Evolutionary conservation across 805 yeast genomes (phyloP).

Genomic region (Candida michaelii): DNA sequence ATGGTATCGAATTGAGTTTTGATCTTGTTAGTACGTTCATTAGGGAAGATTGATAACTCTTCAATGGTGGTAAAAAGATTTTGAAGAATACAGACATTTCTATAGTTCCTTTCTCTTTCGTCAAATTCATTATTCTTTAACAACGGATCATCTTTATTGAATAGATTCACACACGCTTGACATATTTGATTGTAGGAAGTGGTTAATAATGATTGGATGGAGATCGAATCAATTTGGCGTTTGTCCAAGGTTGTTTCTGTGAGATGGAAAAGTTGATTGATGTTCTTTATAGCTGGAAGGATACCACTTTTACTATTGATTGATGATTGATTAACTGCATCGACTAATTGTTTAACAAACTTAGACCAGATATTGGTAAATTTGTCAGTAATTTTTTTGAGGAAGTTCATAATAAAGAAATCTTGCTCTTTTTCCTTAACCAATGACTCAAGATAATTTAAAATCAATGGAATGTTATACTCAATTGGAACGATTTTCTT

Average conservation of each 20-base stretch:
- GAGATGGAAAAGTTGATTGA: slow-evolving; percentile 30
- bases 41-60: slow-evolving; percentile 25
- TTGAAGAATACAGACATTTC: slow-evolving; percentile 42
- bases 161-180: slow-evolving; percentile 34
- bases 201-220: slow-evolving; percentile 24
- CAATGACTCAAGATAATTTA: slow-evolving; percentile 29
- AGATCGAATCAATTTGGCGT: slow-evolving; percentile 18
- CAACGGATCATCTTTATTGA: slow-evolving; percentile 42
- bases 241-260: slow-evolving; percentile 35
- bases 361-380: slow-evolving; percentile 57
- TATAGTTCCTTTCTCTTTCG: slow-evolving; percentile 41
- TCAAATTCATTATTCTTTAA: slow-evolving; percentile 44
- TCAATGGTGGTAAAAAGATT: slow-evolving; percentile 37
- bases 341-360: slow-evolving; percentile 55
- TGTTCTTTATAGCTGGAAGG: slow-evolving; percentile 32
- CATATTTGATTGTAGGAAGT: slow-evolving; percentile 33
- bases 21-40: slow-evolving; percentile 25
- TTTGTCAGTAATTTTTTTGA: slow-evolving; percentile 53
- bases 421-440: slow-evolving; percentile 58
- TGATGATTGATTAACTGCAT: slow-evolving; percentile 32
- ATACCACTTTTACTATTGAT: slow-evolving; percentile 38
- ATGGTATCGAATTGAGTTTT: slow-evolving; percentile 23
- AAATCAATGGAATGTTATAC: slow-evolving; percentile 32
- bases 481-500: slow-evolving; percentile 39
- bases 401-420: slow-evolving; percentile 48